These are phyloP conservation scores for Chalciporus sphaerocephalus DNA, from an alignment of 768 basidiomycete genomes.

Conservation along the genomic window DNA sequence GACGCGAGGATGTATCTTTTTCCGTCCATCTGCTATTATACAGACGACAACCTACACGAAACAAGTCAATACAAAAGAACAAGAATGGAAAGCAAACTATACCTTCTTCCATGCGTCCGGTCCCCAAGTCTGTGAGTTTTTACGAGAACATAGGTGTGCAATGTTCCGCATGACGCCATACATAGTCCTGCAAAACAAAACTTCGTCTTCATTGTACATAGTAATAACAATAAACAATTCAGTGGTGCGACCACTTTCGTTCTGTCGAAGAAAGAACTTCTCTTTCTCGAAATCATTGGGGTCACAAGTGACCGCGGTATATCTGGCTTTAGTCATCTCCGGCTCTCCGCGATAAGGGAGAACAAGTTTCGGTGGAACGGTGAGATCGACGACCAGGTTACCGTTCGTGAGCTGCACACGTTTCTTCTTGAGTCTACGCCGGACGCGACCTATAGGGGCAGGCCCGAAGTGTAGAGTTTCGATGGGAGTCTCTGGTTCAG, in stretches of 20 bases:
- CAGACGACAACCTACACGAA: slow-evolving; percentile 75
- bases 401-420: slow-evolving; percentile 82
- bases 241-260: slow-evolving; percentile 71
- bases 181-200: slow-evolving; percentile 87
- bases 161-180: slow-evolving; percentile 94
- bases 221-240: slow-evolving; percentile 94
- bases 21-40: slow-evolving; percentile 85
- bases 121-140: slow-evolving; percentile 93
- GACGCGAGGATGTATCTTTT: slow-evolving; percentile 76
- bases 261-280: slow-evolving; percentile 83
- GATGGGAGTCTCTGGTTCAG: slow-evolving; percentile 48
- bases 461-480: slow-evolving; percentile 86
- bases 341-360: slow-evolving; percentile 65
- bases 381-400: slow-evolving; percentile 80
- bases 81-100: not conserved
- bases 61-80: not conserved
- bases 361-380: slow-evolving; percentile 80
- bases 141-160: slow-evolving; percentile 75
- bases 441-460: slow-evolving; percentile 73
- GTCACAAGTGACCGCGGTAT: slow-evolving; percentile 90
- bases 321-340: slow-evolving; percentile 71
- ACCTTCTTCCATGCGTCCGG: slow-evolving; percentile 96
- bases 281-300: slow-evolving; percentile 86
- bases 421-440: slow-evolving; percentile 75
- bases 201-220: slow-evolving; percentile 93